Base-by-base conservation (phyloP, 805 yeast genomes). In the Lipomyces starkeyi region DNA sequence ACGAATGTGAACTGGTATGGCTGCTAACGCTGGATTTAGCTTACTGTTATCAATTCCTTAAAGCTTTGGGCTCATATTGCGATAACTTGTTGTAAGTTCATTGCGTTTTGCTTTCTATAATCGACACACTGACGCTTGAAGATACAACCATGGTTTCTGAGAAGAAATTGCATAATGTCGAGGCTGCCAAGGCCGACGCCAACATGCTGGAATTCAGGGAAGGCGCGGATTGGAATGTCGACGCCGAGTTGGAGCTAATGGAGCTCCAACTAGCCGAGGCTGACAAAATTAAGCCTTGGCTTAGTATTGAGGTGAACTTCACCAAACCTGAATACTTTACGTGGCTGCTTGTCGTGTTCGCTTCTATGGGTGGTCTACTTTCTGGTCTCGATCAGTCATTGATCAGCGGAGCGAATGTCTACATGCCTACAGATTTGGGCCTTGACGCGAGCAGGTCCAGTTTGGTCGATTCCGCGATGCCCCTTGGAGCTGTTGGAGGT, bases 361-460 rank as follows among this genome's bases (percentile, higher is more conserved):
- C 90, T 5, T 83, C 89, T 5, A 82, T 85, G 67, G 90, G 88
- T 35, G 91, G 91, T 63, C 75, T 87, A 65, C 83, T 88, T 62
- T 86, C 90, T 14, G 91, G 91, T 71, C 78, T 87, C 59, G 91
- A 88, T 78, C 91, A 88, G 80, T 86, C 89, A 22, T 81, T 87
- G 54, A 88, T 88, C 67, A 83, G 87, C 34, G 91, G 91, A 75
- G 91, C 91, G 2, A 79, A 82, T 40, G 80, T 85, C 64, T 84
- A 85, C 27, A 83, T 87, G 83, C 80, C 78, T 17, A 75, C 76
- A 1, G 81, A 80, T 29, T 79, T 87, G 40, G 55, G 75, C 40
- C 77, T 87, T 58, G 73, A 80, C 22, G 65, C 78, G 4, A 78
- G 80, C 70, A 81, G 87, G 71, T 79, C 78, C 62, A 87, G 90